A percentile compares a stretch with the other conserved stretches of the same genome.
Evolutionary conservation across 2,329 filamentous ascomycete species (phyloP).

Genomic region (Stagonosporopsis chrysanthemi): DNA sequence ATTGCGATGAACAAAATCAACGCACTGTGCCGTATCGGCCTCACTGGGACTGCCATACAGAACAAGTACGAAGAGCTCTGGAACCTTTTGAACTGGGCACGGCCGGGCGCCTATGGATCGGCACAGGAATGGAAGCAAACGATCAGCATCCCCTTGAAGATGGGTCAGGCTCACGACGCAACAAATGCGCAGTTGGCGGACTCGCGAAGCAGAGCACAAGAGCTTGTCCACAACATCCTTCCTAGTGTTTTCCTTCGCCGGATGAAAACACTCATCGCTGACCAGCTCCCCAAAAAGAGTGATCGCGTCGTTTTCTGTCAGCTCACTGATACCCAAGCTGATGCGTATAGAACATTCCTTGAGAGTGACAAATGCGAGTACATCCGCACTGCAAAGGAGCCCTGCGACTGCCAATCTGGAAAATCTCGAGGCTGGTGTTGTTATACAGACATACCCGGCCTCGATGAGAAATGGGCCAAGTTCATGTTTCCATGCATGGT

Average conservation of each 20-base stretch:
- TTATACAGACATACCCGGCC: constrained; percentile 60
- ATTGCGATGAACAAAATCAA: constrained; percentile 91
- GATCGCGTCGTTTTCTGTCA: constrained; percentile 96
- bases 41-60: constrained; percentile 96
- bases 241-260: constrained; percentile 89
- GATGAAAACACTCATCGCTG: constrained; percentile 89
- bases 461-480: constrained; percentile 72
- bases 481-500: constrained; percentile 86
- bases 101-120: constrained; percentile 75
- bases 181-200: constrained; percentile 81
- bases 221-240: constrained; percentile 84
- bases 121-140: constrained; percentile 78
- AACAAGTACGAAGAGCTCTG: constrained; percentile 98
- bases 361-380: constrained; percentile 72
- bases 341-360: constrained; percentile 85
- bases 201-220: constrained; percentile 81
- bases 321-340: constrained; percentile 78
- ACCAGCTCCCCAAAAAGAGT: constrained; percentile 93
- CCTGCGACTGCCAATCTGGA: constrained; percentile 73
- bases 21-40: constrained; percentile 86
- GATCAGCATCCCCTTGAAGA: constrained; percentile 79
- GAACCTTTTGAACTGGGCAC: constrained; percentile 96
- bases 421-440: constrained; percentile 86
- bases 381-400: constrained; percentile 72
- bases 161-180: constrained; percentile 92